A percentile compares a stretch with the other conserved stretches of the same genome.
Conservation (phyloP, 23 red algal species). For the Chondrus crispus region DNA sequence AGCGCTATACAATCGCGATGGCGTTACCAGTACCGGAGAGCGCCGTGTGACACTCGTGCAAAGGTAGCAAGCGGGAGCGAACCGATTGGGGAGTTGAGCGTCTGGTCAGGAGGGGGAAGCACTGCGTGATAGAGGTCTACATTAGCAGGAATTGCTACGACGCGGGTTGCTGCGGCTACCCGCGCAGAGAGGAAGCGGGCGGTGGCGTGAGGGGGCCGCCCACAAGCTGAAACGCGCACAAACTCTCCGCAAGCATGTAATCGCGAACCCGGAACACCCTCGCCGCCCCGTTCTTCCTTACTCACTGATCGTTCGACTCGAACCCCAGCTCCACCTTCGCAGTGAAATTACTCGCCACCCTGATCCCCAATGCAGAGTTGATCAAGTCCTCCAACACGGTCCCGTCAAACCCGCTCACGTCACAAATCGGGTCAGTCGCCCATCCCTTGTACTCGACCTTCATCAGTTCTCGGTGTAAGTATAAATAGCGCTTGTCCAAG, state of each 20-base stretch:
- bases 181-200: too few relatives aligned
- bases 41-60: too few relatives aligned
- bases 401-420: neutral
- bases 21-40: too few relatives aligned
- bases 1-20: too few relatives aligned
- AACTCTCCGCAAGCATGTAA: neutral
- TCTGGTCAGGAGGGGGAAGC: too few relatives aligned
- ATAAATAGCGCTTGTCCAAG: neutral
- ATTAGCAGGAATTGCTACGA: too few relatives aligned
- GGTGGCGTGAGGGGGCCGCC: too few relatives aligned
- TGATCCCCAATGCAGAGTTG: conserved; percentile 23
- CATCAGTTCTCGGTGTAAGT: neutral
- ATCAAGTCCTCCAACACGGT: conserved; percentile 17
- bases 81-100: too few relatives aligned
- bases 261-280: neutral
- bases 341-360: neutral
- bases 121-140: too few relatives aligned
- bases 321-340: conserved; percentile 3
- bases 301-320: neutral
- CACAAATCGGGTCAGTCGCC: conserved; percentile 24
- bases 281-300: neutral
- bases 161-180: too few relatives aligned
- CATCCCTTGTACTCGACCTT: conserved; percentile 33
- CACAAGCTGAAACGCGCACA: neutral
- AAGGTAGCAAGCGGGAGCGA: too few relatives aligned